These are phyloP conservation scores for Polychaeton citri DNA, from an alignment of 2,329 filamentous ascomycete genomes.

Conservation along the genomic window DNA sequence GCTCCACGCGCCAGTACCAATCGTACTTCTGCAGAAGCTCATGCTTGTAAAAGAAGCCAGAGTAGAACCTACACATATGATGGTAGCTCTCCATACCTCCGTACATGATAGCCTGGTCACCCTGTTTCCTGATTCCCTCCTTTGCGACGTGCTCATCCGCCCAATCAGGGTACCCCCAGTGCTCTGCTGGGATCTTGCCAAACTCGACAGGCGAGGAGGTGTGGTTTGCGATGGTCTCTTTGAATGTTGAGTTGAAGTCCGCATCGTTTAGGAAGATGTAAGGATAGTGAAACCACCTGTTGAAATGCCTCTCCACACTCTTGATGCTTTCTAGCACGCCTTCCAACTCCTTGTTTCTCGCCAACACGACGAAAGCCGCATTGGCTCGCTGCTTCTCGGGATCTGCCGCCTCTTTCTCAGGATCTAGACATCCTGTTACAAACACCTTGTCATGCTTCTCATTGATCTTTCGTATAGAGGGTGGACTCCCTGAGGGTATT, in stretches of 20 bases:
- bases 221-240: slow-evolving; percentile 74
- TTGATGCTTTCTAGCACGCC: slow-evolving; percentile 95
- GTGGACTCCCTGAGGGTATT: slow-evolving; percentile 77
- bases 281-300: slow-evolving; percentile 95
- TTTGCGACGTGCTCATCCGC: slow-evolving; percentile 85
- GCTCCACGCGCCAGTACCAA: slow-evolving; percentile 99
- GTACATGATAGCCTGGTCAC: slow-evolving; percentile 97
- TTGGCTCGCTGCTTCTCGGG: slow-evolving; percentile 63
- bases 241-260: slow-evolving; percentile 92
- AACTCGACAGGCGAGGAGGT: slow-evolving; percentile 84
- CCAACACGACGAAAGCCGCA: slow-evolving; percentile 88
- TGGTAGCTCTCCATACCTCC: slow-evolving; percentile 98
- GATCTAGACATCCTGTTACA: slow-evolving; percentile 71
- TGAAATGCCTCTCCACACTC: slow-evolving; percentile 97
- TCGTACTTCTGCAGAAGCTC: slow-evolving; percentile 90
- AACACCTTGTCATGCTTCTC: slow-evolving; percentile 97
- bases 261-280: slow-evolving; percentile 98
- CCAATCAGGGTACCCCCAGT: slow-evolving; percentile 98
- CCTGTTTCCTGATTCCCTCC: slow-evolving; percentile 93
- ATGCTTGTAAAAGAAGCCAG: slow-evolving; percentile 98
- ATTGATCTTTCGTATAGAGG: slow-evolving; percentile 81
- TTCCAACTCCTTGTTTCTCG: slow-evolving; percentile 89
- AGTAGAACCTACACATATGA: slow-evolving; percentile 99
- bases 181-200: slow-evolving; percentile 75
- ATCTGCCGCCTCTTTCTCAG: slow-evolving; percentile 51